phyloP scores from a whole-genome alignment of 139 green algal species.

The Chlorella sp. region DNA sequence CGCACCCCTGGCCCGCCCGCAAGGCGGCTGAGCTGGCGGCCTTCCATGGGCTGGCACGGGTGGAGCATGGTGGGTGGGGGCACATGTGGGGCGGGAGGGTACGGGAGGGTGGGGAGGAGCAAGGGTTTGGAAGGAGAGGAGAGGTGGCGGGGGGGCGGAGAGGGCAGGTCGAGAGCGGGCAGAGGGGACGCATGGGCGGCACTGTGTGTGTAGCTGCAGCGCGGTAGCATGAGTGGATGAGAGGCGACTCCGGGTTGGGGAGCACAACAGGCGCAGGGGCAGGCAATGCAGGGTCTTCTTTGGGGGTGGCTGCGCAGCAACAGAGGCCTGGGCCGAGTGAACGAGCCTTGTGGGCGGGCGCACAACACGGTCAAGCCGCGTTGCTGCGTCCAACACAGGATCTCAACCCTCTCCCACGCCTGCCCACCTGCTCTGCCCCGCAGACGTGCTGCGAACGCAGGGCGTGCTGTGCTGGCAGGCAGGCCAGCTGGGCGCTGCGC shows the following conservation, averaged over 20 bases:
- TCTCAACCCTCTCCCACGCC: neutral
- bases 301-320: too few relatives aligned
- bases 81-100: too few relatives aligned
- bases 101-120: too few relatives aligned
- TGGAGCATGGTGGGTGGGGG: slow-evolving; percentile 20
- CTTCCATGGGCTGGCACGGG: slow-evolving; percentile 46
- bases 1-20: slow-evolving; percentile 32
- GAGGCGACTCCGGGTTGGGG: too few relatives aligned
- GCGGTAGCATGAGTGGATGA: too few relatives aligned
- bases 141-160: neutral
- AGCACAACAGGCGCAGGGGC: too few relatives aligned
- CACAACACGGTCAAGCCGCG: too few relatives aligned
- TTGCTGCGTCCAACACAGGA: neutral
- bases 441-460: slow-evolving; percentile 43
- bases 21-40: slow-evolving; percentile 51
- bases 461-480: slow-evolving; percentile 44
- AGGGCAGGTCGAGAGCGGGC: too few relatives aligned
- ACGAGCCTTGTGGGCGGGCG: too few relatives aligned
- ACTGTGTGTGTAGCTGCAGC: too few relatives aligned
- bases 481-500: slow-evolving; percentile 42
- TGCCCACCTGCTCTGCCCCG: neutral
- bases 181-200: too few relatives aligned
- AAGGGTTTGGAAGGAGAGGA: neutral
- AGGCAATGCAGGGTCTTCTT: neutral
- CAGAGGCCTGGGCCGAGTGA: too few relatives aligned